A percentile compares a stretch with the other conserved stretches of the same genome.
phyloP scores from a whole-genome alignment of 352 stramenopile genomes.

The Globisporangium emineosum region DNA sequence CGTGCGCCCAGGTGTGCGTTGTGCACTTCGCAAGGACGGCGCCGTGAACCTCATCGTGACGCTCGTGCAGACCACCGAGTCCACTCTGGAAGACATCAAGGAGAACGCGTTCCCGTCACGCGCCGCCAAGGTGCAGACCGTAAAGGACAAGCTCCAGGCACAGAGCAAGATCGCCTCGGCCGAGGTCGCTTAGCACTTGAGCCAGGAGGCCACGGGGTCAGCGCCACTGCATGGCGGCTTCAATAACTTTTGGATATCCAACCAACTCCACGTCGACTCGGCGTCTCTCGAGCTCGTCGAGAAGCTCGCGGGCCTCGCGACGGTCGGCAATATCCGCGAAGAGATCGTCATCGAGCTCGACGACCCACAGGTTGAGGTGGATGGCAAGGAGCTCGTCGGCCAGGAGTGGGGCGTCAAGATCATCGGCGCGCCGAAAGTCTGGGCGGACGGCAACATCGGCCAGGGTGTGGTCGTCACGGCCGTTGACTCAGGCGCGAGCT shows the following conservation, averaged over 20 bases:
- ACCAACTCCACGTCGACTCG: no score
- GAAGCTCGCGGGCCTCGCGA: slow-evolving; percentile 14
- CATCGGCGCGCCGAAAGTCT: slow-evolving; percentile 19
- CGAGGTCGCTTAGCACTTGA: no score
- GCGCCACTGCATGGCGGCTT: slow-evolving; percentile 5
- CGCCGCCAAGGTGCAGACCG: no score
- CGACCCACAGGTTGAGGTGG: no score
- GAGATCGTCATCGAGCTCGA: not conserved
- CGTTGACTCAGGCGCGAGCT: slow-evolving; percentile 23
- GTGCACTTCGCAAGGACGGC: no score
- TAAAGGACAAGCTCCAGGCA: no score
- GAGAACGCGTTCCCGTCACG: no score
- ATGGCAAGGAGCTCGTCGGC: slow-evolving; percentile 9
- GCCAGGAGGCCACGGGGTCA: not conserved
- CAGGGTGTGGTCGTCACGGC: slow-evolving; percentile 15
- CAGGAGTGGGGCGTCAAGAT: slow-evolving; percentile 16
- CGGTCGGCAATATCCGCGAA: slow-evolving; percentile 17
- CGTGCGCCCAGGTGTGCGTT: no score
- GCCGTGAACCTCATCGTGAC: no score
- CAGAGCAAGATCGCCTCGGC: no score
- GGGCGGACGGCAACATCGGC: slow-evolving; percentile 15
- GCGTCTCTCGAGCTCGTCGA: slow-evolving; percentile 20
- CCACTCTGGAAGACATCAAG: no score
- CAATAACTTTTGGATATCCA: slow-evolving; percentile 27
- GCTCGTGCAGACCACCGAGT: no score